Evolutionary conservation across 2,329 filamentous ascomycete species (phyloP).

Genomic region (Neoscytalidium dimidiatum): DNA sequence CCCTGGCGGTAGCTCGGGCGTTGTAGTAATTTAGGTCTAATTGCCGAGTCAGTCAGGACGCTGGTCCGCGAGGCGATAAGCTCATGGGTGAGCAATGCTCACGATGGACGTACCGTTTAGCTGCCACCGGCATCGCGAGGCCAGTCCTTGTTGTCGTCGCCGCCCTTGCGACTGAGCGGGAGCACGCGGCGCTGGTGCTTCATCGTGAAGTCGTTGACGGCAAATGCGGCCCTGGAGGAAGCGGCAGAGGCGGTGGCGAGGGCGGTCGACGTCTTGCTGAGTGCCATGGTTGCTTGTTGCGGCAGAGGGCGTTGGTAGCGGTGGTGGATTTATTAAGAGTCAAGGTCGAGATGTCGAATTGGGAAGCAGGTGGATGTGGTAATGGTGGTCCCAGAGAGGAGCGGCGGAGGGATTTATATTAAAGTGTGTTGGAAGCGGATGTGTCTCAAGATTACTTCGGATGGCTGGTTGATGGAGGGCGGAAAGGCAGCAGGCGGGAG

Average conservation of each 20-base stretch:
- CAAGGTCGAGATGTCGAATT: slow-evolving; percentile 1
- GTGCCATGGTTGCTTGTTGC: not conserved
- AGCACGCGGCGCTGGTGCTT: slow-evolving; percentile 5
- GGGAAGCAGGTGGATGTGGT: not conserved
- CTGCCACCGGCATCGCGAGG: slow-evolving; percentile 14
- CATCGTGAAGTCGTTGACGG: not conserved
- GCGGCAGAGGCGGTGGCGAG: not conserved
- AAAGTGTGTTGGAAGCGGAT: not conserved
- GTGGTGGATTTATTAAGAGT: not conserved
- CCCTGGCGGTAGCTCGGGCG: slow-evolving; percentile 8
- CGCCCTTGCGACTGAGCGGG: slow-evolving; percentile 9
- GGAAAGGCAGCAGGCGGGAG: not conserved
- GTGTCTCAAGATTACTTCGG: slow-evolving; percentile 3
- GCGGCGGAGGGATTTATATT: slow-evolving; percentile 10
- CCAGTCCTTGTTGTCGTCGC: slow-evolving; percentile 15
- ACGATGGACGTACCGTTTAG: slow-evolving; percentile 10
- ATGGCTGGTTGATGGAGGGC: slow-evolving; percentile 12
- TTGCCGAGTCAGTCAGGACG: slow-evolving; percentile 4
- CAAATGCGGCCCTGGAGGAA: too few relatives aligned
- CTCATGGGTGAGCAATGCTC: not conserved
- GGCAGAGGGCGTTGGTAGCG: not conserved
- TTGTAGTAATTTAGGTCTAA: not conserved
- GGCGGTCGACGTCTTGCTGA: not conserved
- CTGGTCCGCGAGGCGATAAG: not conserved
- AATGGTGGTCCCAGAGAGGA: not conserved